Evolutionary conservation across 169 alveolate species (phyloP), one percentile per base, ranked within the genome.

Genomic region (Besnoitia besnoiti): DNA sequence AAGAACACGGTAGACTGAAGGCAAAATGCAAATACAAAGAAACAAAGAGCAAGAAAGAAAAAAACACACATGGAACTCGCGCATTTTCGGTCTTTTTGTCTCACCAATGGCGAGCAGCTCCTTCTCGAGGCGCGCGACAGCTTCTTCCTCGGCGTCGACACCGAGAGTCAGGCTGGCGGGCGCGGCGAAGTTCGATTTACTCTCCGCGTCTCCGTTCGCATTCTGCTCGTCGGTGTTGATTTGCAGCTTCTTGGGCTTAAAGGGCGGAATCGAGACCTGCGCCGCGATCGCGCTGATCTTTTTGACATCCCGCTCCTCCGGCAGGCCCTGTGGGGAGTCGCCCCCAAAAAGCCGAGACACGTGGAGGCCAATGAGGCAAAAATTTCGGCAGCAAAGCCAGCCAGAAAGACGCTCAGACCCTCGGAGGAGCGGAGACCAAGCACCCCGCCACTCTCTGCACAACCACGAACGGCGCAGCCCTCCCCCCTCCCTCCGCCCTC

Each of bases 141-240:
- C 24, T 85, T 44, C 67, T 42, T 59, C 80, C 50, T 59, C 49
- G 12, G 47, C 91, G 7, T 42, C 80, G 21, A 24, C 33, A 33
- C 76, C 42, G 90, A 30, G 76, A 47, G 67, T 27, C 75, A 10
- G 75, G 2, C 37, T 37, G 40, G 44, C 40, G 47, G 85, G 46
- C 10, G 76, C 90, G 7, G 90, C 16, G 42, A 44, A 4, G 3
- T 51, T 8, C 16, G 76, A 42, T 33, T 12, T 33, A 3, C 40
- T 35, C 42, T 92, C 94, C 21, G 87, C 67, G 44, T 94, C 84
- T 67, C 94, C 95, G 35, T 94, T 93, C 62, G 95, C 95, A 51
- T 94, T 89, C 67, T 97, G 98, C 62, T 96, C 99, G 50, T 97
- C 98, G 79, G 95, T 97, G 50, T 97, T 96, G 44, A 98, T 97